These are phyloP conservation scores for Globisporangium lucens DNA, from an alignment of 352 stramenopile species.

Conservation along the genomic window DNA sequence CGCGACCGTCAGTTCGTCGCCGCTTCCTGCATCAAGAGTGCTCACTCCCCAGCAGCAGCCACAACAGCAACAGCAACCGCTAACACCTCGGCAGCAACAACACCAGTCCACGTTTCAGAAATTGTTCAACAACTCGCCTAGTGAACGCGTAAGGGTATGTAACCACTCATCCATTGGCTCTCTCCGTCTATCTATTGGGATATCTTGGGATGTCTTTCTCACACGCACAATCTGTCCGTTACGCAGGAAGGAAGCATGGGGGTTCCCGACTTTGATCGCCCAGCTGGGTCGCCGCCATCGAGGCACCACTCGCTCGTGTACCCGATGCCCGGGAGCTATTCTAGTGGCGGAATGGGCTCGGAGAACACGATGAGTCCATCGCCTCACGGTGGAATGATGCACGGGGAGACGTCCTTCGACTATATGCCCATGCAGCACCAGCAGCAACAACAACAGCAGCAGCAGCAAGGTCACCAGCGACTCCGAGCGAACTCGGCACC, in stretches of 20 bases:
- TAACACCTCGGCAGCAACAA: constrained; percentile 27
- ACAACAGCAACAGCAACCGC: constrained; percentile 15
- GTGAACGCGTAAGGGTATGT: constrained; percentile 40
- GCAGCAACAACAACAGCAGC: constrained; percentile 19
- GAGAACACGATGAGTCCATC: constrained; percentile 16
- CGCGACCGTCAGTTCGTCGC: constrained; percentile 49
- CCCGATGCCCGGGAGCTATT: constrained; percentile 30
- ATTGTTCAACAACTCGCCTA: constrained; percentile 38
- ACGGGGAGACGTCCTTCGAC: constrained; percentile 35
- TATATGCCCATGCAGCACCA: constrained; percentile 43
- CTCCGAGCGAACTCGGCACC: constrained; percentile 11
- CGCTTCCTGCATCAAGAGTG: constrained; percentile 24
- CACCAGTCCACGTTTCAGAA: constrained; percentile 54
- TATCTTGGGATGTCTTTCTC: not conserved
- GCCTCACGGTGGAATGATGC: constrained; percentile 14
- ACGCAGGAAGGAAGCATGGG: not conserved
- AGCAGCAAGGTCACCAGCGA: not conserved
- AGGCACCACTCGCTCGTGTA: constrained; percentile 49
- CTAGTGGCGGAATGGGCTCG: constrained; percentile 23
- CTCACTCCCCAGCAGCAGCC: constrained; percentile 8
- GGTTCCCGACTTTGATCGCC: constrained; percentile 48
- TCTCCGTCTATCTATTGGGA: not conserved
- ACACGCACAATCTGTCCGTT: not conserved
- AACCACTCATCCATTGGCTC: not conserved
- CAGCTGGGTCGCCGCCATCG: constrained; percentile 21